Conservation (phyloP, 192 early-diverging fungal species). For the Coemansia sp. region DNA sequence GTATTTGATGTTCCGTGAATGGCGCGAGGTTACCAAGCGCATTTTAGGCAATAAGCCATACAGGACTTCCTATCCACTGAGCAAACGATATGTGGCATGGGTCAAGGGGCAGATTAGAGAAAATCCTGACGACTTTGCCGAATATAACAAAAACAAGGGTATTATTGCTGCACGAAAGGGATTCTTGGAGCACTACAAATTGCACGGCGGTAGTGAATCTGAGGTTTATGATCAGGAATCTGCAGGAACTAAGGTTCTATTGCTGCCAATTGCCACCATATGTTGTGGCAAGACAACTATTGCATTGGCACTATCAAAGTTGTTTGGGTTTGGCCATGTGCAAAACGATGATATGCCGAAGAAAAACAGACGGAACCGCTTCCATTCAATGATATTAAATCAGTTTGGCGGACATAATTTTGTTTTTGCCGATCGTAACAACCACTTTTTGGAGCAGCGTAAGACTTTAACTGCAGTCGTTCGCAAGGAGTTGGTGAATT, state of each 20-base stretch:
- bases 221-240: slow-evolving; percentile 17
- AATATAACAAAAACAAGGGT: slow-evolving; percentile 70
- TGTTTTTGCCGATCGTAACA: slow-evolving; percentile 82
- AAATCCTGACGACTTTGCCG: slow-evolving; percentile 66
- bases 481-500: slow-evolving; percentile 56
- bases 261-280: slow-evolving; percentile 76
- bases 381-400: slow-evolving; percentile 60
- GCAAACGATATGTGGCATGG: slow-evolving; percentile 74
- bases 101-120: slow-evolving; percentile 58
- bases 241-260: slow-evolving; percentile 30
- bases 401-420: slow-evolving; percentile 58
- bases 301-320: slow-evolving; percentile 53
- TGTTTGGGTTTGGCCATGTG: slow-evolving; percentile 73
- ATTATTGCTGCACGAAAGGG: slow-evolving; percentile 77
- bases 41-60: slow-evolving; percentile 55
- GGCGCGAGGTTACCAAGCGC: slow-evolving; percentile 86
- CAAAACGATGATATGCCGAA: slow-evolving; percentile 82
- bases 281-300: slow-evolving; percentile 75
- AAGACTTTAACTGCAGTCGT: slow-evolving; percentile 55
- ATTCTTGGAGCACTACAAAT: slow-evolving; percentile 66
- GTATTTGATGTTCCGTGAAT: slow-evolving; percentile 93
- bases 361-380: slow-evolving; percentile 52
- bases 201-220: slow-evolving; percentile 24
- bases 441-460: slow-evolving; percentile 63
- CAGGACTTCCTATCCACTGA: slow-evolving; percentile 59